Evolutionary conservation across 2,329 filamentous ascomycete species (phyloP).

Genomic region (Pseudocercospora crystallina): DNA sequence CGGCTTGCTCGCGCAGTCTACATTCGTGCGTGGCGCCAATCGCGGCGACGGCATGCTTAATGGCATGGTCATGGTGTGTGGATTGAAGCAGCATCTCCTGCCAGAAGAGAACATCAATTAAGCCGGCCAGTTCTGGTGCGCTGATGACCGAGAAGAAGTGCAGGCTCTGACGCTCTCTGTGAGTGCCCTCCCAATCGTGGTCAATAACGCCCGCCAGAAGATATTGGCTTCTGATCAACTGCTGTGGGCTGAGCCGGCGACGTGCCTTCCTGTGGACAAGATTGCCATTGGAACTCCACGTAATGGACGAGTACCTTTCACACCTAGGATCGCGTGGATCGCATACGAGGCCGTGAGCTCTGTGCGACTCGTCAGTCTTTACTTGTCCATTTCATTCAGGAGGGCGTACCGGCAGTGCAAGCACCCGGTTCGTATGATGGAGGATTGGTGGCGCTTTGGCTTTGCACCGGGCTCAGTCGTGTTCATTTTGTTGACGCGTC

Average conservation of each 20-base stretch:
- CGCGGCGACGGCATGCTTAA: conserved; percentile 9
- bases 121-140: conserved; percentile 2
- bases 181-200: background rate
- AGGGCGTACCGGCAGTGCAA: background rate
- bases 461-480: too few species aligned
- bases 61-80: conserved; percentile 3
- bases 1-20: conserved; percentile 7
- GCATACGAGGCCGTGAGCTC: background rate
- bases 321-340: background rate
- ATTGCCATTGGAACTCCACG: background rate
- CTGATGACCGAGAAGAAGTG: conserved; percentile 5
- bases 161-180: conserved; percentile 3
- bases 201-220: background rate
- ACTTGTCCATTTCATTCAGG: background rate
- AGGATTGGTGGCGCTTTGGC: background rate
- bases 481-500: too few species aligned
- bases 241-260: background rate
- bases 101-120: conserved; percentile 5
- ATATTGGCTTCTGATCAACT: background rate
- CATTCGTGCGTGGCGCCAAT: conserved; percentile 11
- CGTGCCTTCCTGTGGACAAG: background rate
- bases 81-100: conserved; percentile 3
- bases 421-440: conserved; percentile 2
- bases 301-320: background rate
- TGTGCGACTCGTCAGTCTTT: background rate